Percentiles rank a stretch among this genome's conserved stretches.
These are phyloP conservation scores for Pelargonium cotyledonis DNA, from an alignment of 441 rosid genomes.

Conservation along the genomic window DNA sequence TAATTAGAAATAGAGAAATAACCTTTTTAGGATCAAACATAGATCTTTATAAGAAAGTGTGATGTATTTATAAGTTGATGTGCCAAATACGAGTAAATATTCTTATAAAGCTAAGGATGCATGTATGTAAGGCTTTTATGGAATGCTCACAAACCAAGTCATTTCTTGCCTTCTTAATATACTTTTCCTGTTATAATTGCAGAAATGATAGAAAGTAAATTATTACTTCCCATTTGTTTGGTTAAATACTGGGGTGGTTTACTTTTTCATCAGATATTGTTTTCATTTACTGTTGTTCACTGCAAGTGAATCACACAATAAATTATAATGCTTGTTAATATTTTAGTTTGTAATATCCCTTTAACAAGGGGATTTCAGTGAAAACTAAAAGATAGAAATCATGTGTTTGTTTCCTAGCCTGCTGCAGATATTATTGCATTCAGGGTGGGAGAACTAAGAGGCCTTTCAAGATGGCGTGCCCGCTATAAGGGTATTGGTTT, in stretches of 20 bases:
- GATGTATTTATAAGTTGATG: background rate
- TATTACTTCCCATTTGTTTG: too few relatives aligned
- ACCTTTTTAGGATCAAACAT: too few relatives aligned
- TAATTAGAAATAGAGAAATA: too few relatives aligned
- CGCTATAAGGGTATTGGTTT: constrained; percentile 74
- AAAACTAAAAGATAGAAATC: constrained; percentile 28
- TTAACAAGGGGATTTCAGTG: constrained; percentile 23
- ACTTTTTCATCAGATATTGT: background rate
- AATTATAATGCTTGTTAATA: constrained; percentile 10
- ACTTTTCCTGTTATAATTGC: too few relatives aligned
- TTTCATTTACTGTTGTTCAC: constrained; percentile 3
- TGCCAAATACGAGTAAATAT: background rate
- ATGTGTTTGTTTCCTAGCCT: constrained; percentile 55
- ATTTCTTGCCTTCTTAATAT: background rate
- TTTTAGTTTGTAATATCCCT: constrained; percentile 18
- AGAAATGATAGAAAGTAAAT: too few relatives aligned
- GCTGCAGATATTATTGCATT: constrained; percentile 93
- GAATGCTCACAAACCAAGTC: background rate
- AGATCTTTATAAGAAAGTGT: too few relatives aligned
- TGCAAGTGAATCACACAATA: background rate
- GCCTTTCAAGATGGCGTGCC: constrained; percentile 92
- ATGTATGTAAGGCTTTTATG: background rate
- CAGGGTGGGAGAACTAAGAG: constrained; percentile 90
- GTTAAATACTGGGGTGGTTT: background rate
- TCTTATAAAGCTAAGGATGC: background rate